Evolutionary conservation across 2,329 filamentous ascomycete genomes (phyloP).

Genomic region (Niveomyces coronatus): DNA sequence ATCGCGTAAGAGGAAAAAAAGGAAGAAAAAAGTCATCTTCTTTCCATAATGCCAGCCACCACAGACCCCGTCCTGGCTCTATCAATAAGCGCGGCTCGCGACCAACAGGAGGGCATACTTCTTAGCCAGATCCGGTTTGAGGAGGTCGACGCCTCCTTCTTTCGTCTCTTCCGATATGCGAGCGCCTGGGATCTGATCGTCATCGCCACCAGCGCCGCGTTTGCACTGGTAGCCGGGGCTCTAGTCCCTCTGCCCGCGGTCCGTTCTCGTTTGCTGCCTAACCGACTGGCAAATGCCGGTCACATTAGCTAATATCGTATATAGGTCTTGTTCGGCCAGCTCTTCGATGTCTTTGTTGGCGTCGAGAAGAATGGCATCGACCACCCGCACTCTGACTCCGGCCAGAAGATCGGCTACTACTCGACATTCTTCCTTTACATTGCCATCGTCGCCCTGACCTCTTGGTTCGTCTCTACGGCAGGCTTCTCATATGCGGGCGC

Average conservation of each 20-base stretch:
- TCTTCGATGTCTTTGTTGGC: neutral
- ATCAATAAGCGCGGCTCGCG: no score
- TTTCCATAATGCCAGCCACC: no score
- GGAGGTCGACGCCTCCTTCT: neutral
- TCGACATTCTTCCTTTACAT: slow-evolving; percentile 10
- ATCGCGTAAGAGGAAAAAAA: no score
- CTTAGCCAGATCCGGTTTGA: neutral
- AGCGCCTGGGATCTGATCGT: neutral
- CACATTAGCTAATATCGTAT: neutral
- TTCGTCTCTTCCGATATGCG: neutral
- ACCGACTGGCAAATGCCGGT: neutral
- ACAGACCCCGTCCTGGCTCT: no score
- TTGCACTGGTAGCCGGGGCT: neutral
- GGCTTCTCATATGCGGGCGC: slow-evolving; percentile 5
- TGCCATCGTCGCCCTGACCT: slow-evolving; percentile 23
- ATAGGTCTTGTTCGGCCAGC: neutral
- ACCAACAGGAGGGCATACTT: no score
- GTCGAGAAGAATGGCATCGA: neutral
- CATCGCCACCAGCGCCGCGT: neutral
- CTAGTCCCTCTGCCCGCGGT: neutral
- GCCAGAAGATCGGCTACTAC: neutral
- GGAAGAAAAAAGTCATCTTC: no score
- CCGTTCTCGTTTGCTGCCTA: neutral
- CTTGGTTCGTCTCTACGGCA: slow-evolving; percentile 22
- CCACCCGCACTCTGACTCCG: neutral